These are phyloP conservation scores for Penicillium hordei DNA, from an alignment of 2,329 filamentous ascomycete genomes.

Conservation along the genomic window DNA sequence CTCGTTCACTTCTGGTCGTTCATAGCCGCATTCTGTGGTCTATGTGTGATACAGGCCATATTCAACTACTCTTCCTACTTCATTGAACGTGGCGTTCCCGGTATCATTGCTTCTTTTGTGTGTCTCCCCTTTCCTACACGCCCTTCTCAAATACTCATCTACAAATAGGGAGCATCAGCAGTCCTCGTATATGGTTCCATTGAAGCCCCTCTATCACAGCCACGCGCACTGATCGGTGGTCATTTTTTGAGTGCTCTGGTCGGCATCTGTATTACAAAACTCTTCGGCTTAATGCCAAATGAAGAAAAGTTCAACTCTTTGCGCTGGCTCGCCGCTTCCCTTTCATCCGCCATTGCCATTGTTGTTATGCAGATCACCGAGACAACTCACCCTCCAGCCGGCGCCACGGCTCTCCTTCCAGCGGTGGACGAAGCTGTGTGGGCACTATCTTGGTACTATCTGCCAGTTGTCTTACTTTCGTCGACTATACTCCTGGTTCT, in stretches of 20 bases:
- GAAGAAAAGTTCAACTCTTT: background rate
- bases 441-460: background rate
- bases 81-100: background rate
- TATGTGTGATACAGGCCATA: conserved; percentile 24
- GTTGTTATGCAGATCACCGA: background rate
- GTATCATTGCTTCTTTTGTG: background rate
- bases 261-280: background rate
- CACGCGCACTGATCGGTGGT: background rate
- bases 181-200: background rate
- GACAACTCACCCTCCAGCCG: background rate
- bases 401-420: background rate
- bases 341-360: background rate
- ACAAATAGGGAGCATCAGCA: background rate
- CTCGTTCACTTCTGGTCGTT: conserved; percentile 27
- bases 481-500: background rate
- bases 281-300: background rate
- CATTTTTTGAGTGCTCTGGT: background rate
- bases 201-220: background rate
- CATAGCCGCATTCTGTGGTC: conserved; percentile 26
- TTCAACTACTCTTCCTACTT: conserved; percentile 25
- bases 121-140: background rate
- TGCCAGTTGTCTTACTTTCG: background rate
- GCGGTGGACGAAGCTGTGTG: background rate
- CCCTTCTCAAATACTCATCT: background rate
- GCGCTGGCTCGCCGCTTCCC: background rate